A percentile compares a stretch with the other conserved stretches of the same genome.
Conservation (phyloP, 805 yeast genomes). For the Phaffomyces thermotolerans region DNA sequence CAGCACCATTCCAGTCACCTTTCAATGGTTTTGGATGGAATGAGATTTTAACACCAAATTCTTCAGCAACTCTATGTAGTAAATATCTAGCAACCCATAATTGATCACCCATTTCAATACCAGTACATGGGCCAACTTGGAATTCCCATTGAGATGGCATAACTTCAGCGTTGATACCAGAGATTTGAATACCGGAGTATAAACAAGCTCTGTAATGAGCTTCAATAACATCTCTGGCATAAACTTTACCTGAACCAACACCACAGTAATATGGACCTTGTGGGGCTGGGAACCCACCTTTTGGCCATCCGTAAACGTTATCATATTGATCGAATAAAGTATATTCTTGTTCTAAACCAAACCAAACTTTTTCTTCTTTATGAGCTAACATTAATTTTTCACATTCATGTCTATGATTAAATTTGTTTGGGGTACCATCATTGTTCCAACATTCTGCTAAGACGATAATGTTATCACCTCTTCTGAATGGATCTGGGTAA, state of each 20-base stretch:
- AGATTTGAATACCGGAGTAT: constrained; percentile 81
- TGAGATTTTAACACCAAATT: constrained; percentile 96
- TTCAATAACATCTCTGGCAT: constrained; percentile 96
- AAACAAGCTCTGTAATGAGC: constrained; percentile 99
- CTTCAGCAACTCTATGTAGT: constrained; percentile 93
- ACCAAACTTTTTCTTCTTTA: constrained; percentile 81
- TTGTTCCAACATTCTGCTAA: constrained; percentile 96
- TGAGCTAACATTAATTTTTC: constrained; percentile 93
- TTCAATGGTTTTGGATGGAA: constrained; percentile 98
- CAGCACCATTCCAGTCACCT: constrained; percentile 99
- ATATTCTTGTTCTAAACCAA: constrained; percentile 98
- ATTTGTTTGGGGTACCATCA: constrained; percentile 98
- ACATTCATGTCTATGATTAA: constrained; percentile 96
- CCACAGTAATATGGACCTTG: constrained; percentile 99
- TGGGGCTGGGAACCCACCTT: constrained; percentile 99
- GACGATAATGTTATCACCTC: constrained; percentile 94
- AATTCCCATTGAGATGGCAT: constrained; percentile 99
- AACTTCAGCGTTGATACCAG: constrained; percentile 98
- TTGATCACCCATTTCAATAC: constrained; percentile 95
- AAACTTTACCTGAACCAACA: constrained; percentile 98
- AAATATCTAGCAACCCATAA: constrained; percentile 94
- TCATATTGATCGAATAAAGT: constrained; percentile 89
- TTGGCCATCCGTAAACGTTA: constrained; percentile 96
- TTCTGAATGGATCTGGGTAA: constrained; percentile 96
- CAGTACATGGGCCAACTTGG: constrained; percentile 98